Base-by-base conservation (phyloP, 1,139 yeast genomes). In the Taphrina wiesneri region DNA sequence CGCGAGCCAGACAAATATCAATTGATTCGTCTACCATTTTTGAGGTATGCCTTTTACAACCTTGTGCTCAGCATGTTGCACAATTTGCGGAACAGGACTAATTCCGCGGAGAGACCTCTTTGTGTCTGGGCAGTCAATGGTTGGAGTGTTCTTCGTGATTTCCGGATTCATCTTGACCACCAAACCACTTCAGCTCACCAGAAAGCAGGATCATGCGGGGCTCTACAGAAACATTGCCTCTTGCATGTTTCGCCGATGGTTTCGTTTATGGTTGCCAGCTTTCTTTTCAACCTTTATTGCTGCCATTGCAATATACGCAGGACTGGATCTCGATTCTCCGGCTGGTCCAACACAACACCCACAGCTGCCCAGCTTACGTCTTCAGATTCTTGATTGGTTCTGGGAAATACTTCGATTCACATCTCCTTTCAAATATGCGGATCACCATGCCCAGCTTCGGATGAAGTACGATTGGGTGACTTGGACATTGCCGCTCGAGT, bases 61-160 rank as follows among this genome's bases (percentile, higher is more conserved):
- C 34, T 6, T 39, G 43, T 39, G 19, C 3, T 39, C 43, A n/a
- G n/a, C n/a, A n/a, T n/a, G n/a, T n/a, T n/a, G n/a, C n/a, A 43
- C n/a, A 17, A 9, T 15, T 43, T 43, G 19, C 21, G 32, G 52
- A 23, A 11, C 30, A 17, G 7, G 23, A 17, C 21, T 26, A 13
- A 26, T 56, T 17, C 13, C 15, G 32, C 17, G 32, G 13, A 47
- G 62, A 21, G 28, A 56, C 13, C 17, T 56, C 30, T 46, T 21
- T n/a, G 62, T 56, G 11, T 36, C 47, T 39, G 56, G 60, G 13
- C 51, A 51, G n/a, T 47, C 57, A 23, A 62, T 62, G 45, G 59
- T 49, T 17, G 52, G 52, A n/a, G 45, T 63, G 39, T 63, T 65
- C 25, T 56, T 56, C 41, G 43, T 56, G 13, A 43, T 56, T 15